Percentiles rank a stretch among this genome's conserved stretches.
Evolutionary conservation across 2,329 filamentous ascomycete genomes (phyloP).

Genomic region (Fusarium sp.): DNA sequence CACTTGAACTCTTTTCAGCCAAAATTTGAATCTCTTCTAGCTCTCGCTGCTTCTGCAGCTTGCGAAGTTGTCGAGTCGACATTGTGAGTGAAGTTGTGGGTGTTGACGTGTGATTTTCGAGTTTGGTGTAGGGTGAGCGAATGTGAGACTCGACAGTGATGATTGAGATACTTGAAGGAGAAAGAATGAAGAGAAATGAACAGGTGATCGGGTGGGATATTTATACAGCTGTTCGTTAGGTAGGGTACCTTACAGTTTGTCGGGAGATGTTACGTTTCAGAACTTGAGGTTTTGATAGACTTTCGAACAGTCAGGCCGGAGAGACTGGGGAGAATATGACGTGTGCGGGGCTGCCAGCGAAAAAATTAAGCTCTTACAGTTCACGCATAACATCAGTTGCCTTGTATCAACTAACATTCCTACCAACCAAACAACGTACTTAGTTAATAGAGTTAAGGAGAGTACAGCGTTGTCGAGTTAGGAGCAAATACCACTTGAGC

Average conservation of each 20-base stretch:
- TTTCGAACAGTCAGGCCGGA: not conserved
- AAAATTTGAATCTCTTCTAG: constrained; percentile 45
- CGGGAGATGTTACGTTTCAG: not conserved
- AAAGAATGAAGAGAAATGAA: not conserved
- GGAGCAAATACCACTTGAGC: not conserved
- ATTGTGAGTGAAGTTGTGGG: constrained; percentile 45
- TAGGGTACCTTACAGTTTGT: not conserved
- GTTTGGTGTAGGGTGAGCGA: constrained; percentile 19
- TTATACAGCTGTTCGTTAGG: not conserved
- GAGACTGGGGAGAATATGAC: not conserved
- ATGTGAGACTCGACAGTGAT: not conserved
- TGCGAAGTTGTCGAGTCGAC: constrained; percentile 63
- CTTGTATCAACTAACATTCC: not conserved
- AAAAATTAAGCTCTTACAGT: not conserved
- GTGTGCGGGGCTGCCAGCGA: not conserved
- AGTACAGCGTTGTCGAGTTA: not conserved
- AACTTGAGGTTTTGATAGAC: not conserved
- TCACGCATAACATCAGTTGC: not conserved
- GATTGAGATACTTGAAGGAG: not conserved
- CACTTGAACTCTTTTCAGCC: constrained; percentile 31
- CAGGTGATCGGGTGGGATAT: not conserved
- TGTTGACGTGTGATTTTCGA: not conserved
- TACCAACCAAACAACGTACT: not conserved
- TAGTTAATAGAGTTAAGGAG: not conserved
- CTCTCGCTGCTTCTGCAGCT: constrained; percentile 61